A percentile compares a stretch with the other conserved stretches of the same genome.
These are phyloP conservation scores for Cercophora samala DNA, from an alignment of 495 filamentous ascomycete genomes.

Conservation along the genomic window DNA sequence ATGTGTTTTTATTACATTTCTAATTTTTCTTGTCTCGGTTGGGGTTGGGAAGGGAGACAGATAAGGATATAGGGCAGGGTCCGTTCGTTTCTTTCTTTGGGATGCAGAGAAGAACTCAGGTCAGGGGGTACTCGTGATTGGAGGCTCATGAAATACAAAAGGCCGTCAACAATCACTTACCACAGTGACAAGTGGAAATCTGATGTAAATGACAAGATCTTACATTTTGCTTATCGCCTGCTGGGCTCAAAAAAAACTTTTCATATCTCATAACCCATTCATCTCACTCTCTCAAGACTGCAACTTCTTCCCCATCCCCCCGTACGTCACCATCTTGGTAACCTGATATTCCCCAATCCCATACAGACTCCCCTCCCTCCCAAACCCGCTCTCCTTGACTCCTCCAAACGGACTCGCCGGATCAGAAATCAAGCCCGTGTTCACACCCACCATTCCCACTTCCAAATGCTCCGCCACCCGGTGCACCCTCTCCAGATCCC, in stretches of 20 bases:
- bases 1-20: background rate
- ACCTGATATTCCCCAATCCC: conserved; percentile 85
- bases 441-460: conserved; percentile 87
- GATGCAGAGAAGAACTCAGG: background rate
- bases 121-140: background rate
- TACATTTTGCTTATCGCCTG: background rate
- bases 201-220: background rate
- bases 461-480: conserved; percentile 81
- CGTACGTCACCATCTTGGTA: conserved; percentile 85
- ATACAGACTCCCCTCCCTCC: conserved; percentile 85
- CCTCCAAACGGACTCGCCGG: conserved; percentile 84
- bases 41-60: too few species aligned
- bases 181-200: background rate
- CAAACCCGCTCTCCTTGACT: conserved; percentile 91
- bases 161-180: background rate
- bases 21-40: background rate
- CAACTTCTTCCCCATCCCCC: conserved; percentile 64
- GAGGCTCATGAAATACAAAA: background rate
- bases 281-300: conserved; percentile 23
- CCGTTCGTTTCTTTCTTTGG: background rate
- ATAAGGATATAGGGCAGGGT: background rate
- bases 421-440: conserved; percentile 80
- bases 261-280: background rate
- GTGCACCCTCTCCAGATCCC: conserved; percentile 67
- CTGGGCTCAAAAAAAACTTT: background rate